Percentiles rank a stretch among this genome's conserved stretches.
Conservation (phyloP, 2,329 filamentous ascomycete species). For the Cytospora mali region DNA sequence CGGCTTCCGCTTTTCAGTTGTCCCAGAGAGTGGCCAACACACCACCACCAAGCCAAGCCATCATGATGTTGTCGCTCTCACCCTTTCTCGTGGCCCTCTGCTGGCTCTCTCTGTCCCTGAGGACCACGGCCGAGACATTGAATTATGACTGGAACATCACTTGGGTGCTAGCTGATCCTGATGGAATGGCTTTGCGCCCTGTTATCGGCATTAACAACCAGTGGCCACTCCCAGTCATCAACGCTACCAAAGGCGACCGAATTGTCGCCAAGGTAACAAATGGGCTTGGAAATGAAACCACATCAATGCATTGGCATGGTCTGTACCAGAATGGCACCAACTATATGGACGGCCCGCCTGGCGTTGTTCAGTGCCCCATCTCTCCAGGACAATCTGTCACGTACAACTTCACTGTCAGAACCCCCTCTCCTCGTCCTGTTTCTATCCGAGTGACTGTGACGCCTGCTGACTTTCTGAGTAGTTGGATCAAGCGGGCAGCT, state of each 20-base stretch:
- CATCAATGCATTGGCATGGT: conserved; percentile 23
- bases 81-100: neutral
- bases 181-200: conserved; percentile 7
- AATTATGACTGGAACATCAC: conserved; percentile 23
- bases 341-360: conserved; percentile 71
- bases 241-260: conserved; percentile 19
- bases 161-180: conserved; percentile 19
- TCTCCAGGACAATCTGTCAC: conserved; percentile 65
- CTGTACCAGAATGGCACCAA: conserved; percentile 56
- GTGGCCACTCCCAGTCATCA: conserved; percentile 18
- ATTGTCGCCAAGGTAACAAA: conserved; percentile 18
- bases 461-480: neutral
- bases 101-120: neutral
- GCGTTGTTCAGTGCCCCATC: conserved; percentile 70
- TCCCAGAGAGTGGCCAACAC: neutral
- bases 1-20: neutral
- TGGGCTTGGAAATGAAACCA: conserved; percentile 18
- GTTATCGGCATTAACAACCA: conserved; percentile 19
- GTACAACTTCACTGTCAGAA: conserved; percentile 67
- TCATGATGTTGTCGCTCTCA: neutral
- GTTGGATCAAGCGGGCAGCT: conserved; percentile 69
- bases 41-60: neutral
- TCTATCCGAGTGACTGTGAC: neutral
- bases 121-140: neutral
- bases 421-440: neutral